Conservation (phyloP, 1,284 basidiomycete genomes). For the Ceratobasidium sp. region DNA sequence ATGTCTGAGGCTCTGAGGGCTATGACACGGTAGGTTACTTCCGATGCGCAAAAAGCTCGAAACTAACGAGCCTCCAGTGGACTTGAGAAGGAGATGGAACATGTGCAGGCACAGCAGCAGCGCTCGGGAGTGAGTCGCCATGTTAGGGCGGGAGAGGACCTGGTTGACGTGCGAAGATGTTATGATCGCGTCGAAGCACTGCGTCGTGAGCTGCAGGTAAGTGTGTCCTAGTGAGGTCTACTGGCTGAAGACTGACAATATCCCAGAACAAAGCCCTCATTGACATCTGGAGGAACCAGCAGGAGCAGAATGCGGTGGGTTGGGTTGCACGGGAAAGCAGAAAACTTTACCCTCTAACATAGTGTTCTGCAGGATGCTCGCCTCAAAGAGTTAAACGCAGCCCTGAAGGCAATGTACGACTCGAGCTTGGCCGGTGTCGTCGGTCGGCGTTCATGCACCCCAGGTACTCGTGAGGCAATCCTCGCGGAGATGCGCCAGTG, state of each 20-base stretch:
- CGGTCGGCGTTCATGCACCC: constrained; percentile 8
- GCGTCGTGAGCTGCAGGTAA: neutral
- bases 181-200: neutral
- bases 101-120: neutral
- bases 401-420: neutral
- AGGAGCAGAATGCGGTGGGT: neutral
- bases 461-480: constrained; percentile 45
- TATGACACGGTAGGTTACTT: neutral
- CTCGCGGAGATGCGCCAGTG: constrained; percentile 44
- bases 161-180: neutral
- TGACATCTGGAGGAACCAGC: neutral
- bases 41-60: neutral
- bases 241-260: neutral
- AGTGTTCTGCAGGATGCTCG: neutral
- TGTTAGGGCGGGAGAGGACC: neutral
- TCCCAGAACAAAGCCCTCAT: neutral
- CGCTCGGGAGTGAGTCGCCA: neutral
- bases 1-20: neutral
- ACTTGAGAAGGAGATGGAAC: neutral
- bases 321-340: neutral
- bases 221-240: neutral
- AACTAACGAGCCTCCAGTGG: neutral
- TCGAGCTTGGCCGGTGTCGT: neutral
- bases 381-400: constrained; percentile 2
- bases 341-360: neutral